phyloP scores from a whole-genome alignment of 257 asterid species.

The Nyctanthes arbortristis region DNA sequence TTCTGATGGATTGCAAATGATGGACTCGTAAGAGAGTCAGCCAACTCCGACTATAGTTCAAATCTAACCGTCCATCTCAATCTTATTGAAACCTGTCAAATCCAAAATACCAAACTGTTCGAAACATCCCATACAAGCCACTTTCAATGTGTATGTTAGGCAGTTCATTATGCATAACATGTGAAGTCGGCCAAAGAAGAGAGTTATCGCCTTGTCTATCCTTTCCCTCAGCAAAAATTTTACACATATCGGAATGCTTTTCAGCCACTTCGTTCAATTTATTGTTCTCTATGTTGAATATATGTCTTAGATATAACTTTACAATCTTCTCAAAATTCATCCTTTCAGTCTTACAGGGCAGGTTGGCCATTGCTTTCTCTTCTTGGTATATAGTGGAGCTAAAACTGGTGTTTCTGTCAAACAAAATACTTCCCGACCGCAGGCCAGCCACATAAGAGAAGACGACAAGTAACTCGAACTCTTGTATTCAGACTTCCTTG shows the following conservation, averaged over 20 bases:
- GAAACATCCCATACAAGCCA: background rate
- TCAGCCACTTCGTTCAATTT: background rate
- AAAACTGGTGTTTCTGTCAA: background rate
- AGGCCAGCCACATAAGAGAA: background rate
- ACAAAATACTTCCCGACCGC: background rate
- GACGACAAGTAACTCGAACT: background rate
- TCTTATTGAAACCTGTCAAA: background rate
- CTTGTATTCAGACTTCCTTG: conserved; percentile 30
- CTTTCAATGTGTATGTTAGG: background rate
- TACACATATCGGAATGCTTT: background rate
- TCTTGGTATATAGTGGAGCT: background rate
- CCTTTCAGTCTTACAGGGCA: too few relatives aligned
- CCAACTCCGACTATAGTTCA: too few relatives aligned
- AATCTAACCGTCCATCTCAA: too few relatives aligned
- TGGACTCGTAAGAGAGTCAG: too few relatives aligned
- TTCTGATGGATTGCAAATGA: too few relatives aligned
- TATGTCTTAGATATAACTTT: too few relatives aligned
- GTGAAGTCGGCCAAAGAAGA: too few relatives aligned
- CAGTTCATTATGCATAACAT: background rate
- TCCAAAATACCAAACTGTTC: background rate
- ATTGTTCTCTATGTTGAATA: too few relatives aligned
- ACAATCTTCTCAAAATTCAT: too few relatives aligned
- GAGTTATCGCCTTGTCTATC: background rate
- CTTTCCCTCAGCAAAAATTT: background rate
- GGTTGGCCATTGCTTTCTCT: background rate